Conservation (phyloP, 805 yeast species). For the Lachancea meyersii region DNA sequence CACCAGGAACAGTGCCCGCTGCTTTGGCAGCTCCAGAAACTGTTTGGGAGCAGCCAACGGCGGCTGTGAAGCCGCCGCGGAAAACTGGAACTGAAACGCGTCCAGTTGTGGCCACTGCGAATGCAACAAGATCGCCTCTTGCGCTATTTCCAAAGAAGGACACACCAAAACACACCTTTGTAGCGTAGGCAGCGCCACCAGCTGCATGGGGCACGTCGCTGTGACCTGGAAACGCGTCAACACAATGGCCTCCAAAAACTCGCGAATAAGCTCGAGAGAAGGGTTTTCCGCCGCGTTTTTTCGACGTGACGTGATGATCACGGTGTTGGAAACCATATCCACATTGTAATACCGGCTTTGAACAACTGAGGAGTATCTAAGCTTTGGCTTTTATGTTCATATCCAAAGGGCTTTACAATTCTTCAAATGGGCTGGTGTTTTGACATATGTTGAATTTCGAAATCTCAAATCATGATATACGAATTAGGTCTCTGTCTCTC, state of each 20-base stretch:
- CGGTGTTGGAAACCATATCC: constrained; percentile 21
- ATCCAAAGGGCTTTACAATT: background rate
- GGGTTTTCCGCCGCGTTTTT: constrained; percentile 9
- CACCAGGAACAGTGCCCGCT: constrained; percentile 33
- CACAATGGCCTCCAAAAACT: constrained; percentile 19
- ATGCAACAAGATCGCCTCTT: background rate
- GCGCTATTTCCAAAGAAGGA: constrained; percentile 15
- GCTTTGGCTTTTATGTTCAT: no score
- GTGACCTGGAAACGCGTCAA: constrained; percentile 13
- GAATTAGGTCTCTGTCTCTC: no score
- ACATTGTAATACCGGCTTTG: background rate
- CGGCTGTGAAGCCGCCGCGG: constrained; percentile 15
- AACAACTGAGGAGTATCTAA: no score
- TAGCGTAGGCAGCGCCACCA: constrained; percentile 20
- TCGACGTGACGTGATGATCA: constrained; percentile 19
- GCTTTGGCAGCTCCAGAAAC: constrained; percentile 32
- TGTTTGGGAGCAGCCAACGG: constrained; percentile 7
- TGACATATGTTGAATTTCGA: background rate
- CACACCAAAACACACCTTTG: constrained; percentile 21
- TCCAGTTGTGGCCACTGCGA: background rate
- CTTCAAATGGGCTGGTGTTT: no score
- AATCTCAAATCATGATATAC: background rate
- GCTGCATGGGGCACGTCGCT: constrained; percentile 19
- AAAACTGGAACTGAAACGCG: constrained; percentile 12
- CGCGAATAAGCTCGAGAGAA: constrained; percentile 11